These are phyloP conservation scores for Zopfia rhizophila DNA, from an alignment of 2,329 filamentous ascomycete genomes.

Conservation along the genomic window DNA sequence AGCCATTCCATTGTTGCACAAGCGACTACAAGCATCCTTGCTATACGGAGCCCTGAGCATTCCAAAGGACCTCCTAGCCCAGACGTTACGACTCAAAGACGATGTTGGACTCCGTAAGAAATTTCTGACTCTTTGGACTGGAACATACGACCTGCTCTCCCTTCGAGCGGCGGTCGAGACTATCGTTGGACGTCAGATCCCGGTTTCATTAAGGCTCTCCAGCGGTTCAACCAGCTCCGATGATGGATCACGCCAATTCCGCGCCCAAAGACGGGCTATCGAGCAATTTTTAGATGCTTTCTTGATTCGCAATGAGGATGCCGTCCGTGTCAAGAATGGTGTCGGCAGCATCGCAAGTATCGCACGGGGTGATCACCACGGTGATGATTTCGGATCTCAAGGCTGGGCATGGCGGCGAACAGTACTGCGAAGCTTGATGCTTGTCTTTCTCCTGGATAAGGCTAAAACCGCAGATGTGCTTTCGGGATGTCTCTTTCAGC, in stretches of 20 bases:
- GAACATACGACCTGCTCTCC: slow-evolving; percentile 64
- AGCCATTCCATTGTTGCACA: slow-evolving; percentile 62
- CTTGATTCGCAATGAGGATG: slow-evolving; percentile 68
- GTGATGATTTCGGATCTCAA: slow-evolving; percentile 54
- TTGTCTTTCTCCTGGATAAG: slow-evolving; percentile 68
- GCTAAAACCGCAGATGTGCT: slow-evolving; percentile 55
- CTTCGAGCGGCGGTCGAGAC: slow-evolving; percentile 67
- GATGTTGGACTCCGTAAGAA: slow-evolving; percentile 68
- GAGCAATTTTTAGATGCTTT: slow-evolving; percentile 67
- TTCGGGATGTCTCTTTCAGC: slow-evolving; percentile 61
- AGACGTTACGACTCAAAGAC: slow-evolving; percentile 59
- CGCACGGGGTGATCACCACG: slow-evolving; percentile 43
- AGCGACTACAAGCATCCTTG: slow-evolving; percentile 68
- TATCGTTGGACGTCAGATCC: slow-evolving; percentile 66
- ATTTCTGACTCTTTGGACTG: slow-evolving; percentile 67
- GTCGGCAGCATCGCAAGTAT: slow-evolving; percentile 52
- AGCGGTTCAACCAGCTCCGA: slow-evolving; percentile 48
- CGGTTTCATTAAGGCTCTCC: slow-evolving; percentile 47
- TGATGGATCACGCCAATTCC: slow-evolving; percentile 44
- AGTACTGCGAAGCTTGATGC: slow-evolving; percentile 67
- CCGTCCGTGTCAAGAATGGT: slow-evolving; percentile 52
- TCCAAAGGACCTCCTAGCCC: slow-evolving; percentile 62
- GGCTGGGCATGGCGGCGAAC: slow-evolving; percentile 66
- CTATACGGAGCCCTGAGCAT: slow-evolving; percentile 67
- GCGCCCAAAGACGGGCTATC: slow-evolving; percentile 55